These are phyloP conservation scores for Cladosporium sp. DNA, from an alignment of 2,329 filamentous ascomycete species.

Conservation along the genomic window DNA sequence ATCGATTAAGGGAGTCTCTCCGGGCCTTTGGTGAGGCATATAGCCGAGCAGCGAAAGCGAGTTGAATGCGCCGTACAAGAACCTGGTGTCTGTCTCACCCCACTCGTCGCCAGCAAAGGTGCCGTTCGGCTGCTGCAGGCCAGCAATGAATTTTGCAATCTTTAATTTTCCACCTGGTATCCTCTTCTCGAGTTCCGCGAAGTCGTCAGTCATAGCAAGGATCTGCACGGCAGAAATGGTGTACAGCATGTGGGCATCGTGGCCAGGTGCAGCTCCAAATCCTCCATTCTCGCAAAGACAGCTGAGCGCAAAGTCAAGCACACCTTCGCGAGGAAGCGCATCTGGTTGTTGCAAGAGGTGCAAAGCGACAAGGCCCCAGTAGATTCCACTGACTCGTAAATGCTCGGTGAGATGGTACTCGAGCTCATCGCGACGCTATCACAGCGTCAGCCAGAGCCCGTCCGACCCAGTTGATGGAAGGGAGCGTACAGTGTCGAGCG, in stretches of 20 bases:
- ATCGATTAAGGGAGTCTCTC: conserved; percentile 55
- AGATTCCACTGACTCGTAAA: conserved; percentile 88
- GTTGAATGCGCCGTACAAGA: conserved; percentile 86
- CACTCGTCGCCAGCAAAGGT: conserved; percentile 93
- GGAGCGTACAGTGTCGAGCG: conserved; percentile 71
- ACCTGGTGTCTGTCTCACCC: conserved; percentile 94
- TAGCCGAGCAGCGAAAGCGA: conserved; percentile 79
- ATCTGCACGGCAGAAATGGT: conserved; percentile 95
- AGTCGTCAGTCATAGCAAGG: conserved; percentile 76
- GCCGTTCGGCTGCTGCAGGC: conserved; percentile 74
- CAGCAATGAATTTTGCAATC: conserved; percentile 77
- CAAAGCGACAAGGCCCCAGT: conserved; percentile 89
- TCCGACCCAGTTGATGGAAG: conserved; percentile 13
- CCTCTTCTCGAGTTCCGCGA: conserved; percentile 73
- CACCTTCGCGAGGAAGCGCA: conserved; percentile 72
- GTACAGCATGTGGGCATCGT: conserved; percentile 94
- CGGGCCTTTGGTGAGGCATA: conserved; percentile 43
- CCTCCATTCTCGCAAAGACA: conserved; percentile 86
- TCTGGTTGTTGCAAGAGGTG: conserved; percentile 79
- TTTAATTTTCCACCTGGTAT: conserved; percentile 64
- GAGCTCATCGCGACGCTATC: conserved; percentile 80
- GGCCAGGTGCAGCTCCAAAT: conserved; percentile 88
- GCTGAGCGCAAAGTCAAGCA: conserved; percentile 91
- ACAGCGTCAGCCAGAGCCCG: conserved; percentile 21
- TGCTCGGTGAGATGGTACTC: conserved; percentile 99